Conservation (phyloP, 2,329 filamentous ascomycete species). For the Monosporascus ibericus region DNA sequence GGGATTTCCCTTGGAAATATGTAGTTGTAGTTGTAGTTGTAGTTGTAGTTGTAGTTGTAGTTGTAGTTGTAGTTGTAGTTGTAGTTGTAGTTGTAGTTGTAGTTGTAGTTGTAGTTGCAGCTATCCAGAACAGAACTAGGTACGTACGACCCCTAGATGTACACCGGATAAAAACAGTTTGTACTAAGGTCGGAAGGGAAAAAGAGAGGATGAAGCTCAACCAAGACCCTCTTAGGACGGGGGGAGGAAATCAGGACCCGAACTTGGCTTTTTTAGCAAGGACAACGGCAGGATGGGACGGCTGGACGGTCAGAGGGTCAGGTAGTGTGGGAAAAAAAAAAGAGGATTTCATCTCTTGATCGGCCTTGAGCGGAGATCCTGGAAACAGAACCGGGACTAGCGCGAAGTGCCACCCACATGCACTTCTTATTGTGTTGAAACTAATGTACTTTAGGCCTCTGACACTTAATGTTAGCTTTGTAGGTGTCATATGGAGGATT, state of each 20-base stretch:
- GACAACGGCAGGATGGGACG: background rate
- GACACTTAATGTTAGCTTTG: background rate
- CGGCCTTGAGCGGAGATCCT: background rate
- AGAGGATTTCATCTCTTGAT: background rate
- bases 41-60: too few species aligned
- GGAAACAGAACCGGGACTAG: background rate
- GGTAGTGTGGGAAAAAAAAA: background rate
- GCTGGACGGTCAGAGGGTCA: background rate
- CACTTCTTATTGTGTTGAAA: background rate
- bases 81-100: background rate
- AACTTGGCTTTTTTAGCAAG: background rate
- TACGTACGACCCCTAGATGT: background rate
- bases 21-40: background rate
- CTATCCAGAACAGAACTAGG: background rate
- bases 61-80: background rate
- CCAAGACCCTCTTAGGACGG: background rate
- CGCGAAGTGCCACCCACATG: background rate
- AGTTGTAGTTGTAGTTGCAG: too few species aligned
- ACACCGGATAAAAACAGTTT: background rate
- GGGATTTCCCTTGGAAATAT: background rate
- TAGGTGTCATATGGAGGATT: background rate
- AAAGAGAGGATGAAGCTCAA: background rate
- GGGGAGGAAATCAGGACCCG: background rate
- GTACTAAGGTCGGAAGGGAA: background rate
- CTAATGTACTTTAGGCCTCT: background rate